Base-by-base conservation (phyloP, 2,329 filamentous ascomycete genomes). In the Colletotrichum higginsianum region DNA sequence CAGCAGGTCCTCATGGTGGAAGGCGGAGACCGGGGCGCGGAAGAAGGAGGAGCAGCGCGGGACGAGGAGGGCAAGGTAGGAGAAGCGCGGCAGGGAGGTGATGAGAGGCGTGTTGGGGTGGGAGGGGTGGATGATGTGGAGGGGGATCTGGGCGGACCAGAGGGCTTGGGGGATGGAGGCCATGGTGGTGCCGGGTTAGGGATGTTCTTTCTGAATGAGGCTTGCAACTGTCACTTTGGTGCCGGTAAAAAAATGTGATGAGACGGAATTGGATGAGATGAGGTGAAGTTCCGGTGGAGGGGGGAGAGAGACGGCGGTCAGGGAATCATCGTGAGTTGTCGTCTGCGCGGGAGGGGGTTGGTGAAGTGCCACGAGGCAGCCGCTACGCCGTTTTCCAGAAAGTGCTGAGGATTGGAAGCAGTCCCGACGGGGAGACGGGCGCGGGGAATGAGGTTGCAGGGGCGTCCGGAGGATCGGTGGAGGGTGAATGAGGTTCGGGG, bases 31-130 rank as follows among this genome's bases (percentile, higher is more conserved):
- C 3, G 87, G 82, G 12, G 82, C 77, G 71, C 83, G 82, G 79
- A 89, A 90, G 79, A 85, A 90, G 73, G 84, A 80, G 0, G 84
- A 81, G 57, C 90, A 82, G 38, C 88, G 86, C 30, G 89, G 88
- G 52, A 89, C 82, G 42, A 90, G 83, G 72, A 90, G 82, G 13
- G 89, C 85, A 11, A 90, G 84, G 80, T 90, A 91, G 80, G 86
- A 85, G 79, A 90, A 89, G 75, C 89, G 87, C 57, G 89, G 88
- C 68, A 90, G 81, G 63, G 83, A 83, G 44, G 86, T 83, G 77
- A 90, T 81, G 76, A 89, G 89, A 21, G 87, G 87, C 58, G 81
- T 80, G 72, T 82, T 82, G 52, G 85, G 84, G 30, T 82, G 80
- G 2, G 82, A 81, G 16, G 83, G 79, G 79, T 90, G 87, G 2